Evolutionary conservation across 164 flowering plant species (phyloP), one percentile per base, ranked within the genome.

Genomic region (Amborella trichopoda): DNA sequence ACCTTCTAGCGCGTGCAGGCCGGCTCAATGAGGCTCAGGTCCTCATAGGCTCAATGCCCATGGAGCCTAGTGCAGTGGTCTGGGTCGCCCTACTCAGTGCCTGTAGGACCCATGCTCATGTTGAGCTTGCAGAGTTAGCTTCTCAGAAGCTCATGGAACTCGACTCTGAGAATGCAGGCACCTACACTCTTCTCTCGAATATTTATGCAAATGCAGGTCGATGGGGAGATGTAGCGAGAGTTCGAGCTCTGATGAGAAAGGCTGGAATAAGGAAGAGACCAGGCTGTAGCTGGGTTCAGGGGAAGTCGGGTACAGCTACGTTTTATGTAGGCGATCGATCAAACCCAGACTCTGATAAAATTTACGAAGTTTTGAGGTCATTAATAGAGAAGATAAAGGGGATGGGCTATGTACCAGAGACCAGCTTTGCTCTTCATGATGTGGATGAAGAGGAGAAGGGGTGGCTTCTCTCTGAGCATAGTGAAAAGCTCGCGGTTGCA

Each of bases 361-460:
- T 87, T 44, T 72, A 75, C 40, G 59, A 63, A 34, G 36, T 72
- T 2, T 79, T 83, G 12, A 64, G 60, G 1, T 67, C 69, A 38
- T 51, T 83, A 48, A 67, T 78, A 23, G 44, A 54, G 5, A 68
- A 72, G 3, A 83, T 83, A 22, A 77, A 66, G 61, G 63, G 27
- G 0, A 49, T 78, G 23, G 96, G 94, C 4, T 87, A 83, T 59
- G 73, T 73, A 27, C 90, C 94, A 0, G 77, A 83, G 48, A 79
- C 78, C 16, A 65, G 71, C 46, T 83, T 63, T 75, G 78, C 86
- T 9, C 79, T 86, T 28, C 93, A 80, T 53, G 96, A 83, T 49
- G 83, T 86, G 41, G 90, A 81, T 49, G 87, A 87, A 63, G 86
- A 87, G 63, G 96, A 87, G 70, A 87, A 87, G 63, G 66, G 65